Evolutionary conservation across 176 grass and related monocot species (phyloP).

Genomic region (Oryza glaberrima): DNA sequence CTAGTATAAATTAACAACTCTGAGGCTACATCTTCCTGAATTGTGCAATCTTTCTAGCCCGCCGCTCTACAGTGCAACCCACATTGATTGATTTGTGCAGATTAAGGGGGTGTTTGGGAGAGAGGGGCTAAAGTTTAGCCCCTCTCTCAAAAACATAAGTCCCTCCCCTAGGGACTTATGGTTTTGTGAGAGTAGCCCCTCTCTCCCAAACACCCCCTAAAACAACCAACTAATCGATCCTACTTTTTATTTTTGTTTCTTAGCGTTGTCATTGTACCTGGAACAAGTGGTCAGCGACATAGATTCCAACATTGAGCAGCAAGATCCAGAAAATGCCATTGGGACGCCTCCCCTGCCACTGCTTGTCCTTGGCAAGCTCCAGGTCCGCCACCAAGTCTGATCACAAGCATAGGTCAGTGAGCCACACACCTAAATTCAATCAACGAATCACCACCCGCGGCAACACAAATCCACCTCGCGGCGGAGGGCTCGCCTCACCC

Average conservation of each 20-base stretch:
- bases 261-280: slow-evolving; percentile 48
- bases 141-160: no score
- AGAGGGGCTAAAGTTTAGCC: no score
- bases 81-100: background rate
- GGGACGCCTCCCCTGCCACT: slow-evolving; percentile 43
- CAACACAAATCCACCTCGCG: background rate
- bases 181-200: no score
- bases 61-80: background rate
- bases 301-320: slow-evolving; percentile 87
- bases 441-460: background rate
- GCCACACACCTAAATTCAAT: background rate
- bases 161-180: no score
- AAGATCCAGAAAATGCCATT: slow-evolving; percentile 98
- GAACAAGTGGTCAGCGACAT: slow-evolving; percentile 87
- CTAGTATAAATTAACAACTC: background rate
- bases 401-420: background rate
- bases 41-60: background rate
- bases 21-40: background rate
- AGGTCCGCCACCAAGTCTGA: slow-evolving; percentile 78
- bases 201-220: background rate
- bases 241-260: background rate
- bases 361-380: slow-evolving; percentile 81
- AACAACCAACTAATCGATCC: background rate
- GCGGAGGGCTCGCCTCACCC: background rate
- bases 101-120: background rate